A percentile compares a stretch with the other conserved stretches of the same genome.
Conservation (phyloP, 1,284 basidiomycete genomes). For the Apiotrichum veenhuisii region DNA sequence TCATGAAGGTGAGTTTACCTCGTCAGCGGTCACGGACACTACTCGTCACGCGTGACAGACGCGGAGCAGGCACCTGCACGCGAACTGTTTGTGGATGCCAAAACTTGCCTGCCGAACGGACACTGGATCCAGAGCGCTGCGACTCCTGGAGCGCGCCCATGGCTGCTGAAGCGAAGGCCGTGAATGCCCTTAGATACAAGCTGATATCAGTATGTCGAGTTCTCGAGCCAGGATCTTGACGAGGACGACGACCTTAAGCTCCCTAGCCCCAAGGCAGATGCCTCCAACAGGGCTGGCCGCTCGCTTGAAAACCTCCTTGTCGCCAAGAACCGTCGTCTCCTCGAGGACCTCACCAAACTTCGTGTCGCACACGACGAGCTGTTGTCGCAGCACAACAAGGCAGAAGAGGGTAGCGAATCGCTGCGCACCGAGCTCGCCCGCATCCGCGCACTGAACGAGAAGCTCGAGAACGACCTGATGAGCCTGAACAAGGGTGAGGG, state of each 20-base stretch:
- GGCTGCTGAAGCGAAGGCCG: too few species aligned
- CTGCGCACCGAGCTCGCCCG: conserved; percentile 68
- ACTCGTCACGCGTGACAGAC: too few species aligned
- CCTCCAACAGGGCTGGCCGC: conserved; percentile 68
- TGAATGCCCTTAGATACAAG: conserved; percentile 11
- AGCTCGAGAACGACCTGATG: conserved; percentile 84
- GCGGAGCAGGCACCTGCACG: too few species aligned
- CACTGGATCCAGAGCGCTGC: too few species aligned
- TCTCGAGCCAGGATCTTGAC: conserved; percentile 74
- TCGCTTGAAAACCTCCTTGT: conserved; percentile 87
- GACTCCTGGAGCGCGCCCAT: too few species aligned
- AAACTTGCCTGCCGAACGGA: too few species aligned
- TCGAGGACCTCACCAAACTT: conserved; percentile 88
- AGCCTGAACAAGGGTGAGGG: conserved; percentile 59
- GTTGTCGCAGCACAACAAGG: conserved; percentile 60
- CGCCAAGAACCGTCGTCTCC: conserved; percentile 88
- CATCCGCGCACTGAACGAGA: conserved; percentile 75
- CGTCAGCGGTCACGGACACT: too few species aligned
- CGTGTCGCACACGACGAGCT: conserved; percentile 78
- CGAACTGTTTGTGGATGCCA: too few species aligned
- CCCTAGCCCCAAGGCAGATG: conserved; percentile 81
- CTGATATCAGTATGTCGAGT: conserved; percentile 77
- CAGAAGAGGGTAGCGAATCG: conserved; percentile 60
- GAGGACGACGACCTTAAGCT: conserved; percentile 62
- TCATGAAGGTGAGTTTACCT: conserved; percentile 91